Evolutionary conservation across 1,284 basidiomycete genomes (phyloP), one percentile per base, ranked within the genome.

Genomic region (Heterobasidion annosum): DNA sequence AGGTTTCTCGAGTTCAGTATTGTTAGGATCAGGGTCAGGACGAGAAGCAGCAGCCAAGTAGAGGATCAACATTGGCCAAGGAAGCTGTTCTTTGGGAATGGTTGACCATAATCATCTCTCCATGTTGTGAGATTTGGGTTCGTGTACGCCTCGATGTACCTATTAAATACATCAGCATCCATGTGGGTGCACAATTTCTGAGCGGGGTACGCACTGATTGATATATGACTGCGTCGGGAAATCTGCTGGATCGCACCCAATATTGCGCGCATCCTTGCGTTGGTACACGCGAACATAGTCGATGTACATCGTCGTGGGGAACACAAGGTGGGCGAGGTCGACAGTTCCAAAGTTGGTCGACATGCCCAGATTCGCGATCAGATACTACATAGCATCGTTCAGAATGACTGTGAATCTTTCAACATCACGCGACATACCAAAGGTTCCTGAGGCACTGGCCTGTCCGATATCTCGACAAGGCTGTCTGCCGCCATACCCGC

Each of bases 281-380:
- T 91, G 90, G 65, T 93, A 93, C 2, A 95, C 85, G 8, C 93
- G 79, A 47, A 95, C 78, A 69, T 84, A 96, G 65, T 97, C 92
- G 53, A 96, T 71, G 33, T 72, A 70, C 86, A 94, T 86, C 7
- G 72, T 76, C 2, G 74, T 67, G 0, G 91, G 91, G 72, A 90
- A 93, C 2, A 65, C 68, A 37, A 93, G 72, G 52, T 86, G 70
- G 0, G 74, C 67, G 51, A 87, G 73, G 66, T 93, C 81, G 48
- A 91, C 82, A 2, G 61, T 54, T 40, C 86, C 87, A 61, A 95
- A 93, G 64, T 89, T 88, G 19, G 72, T 70, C 2, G 90, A 93
- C 68, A 95, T 84, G 52, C 90, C 92, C 63, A 96, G 70, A 66
- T 93, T 92, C 56, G 79, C 70, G 60, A 95, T 81, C 63, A 95